A percentile compares a stretch with the other conserved stretches of the same genome.
Conservation (phyloP, 331 rosid genomes). For the Phaseolus coccineus region DNA sequence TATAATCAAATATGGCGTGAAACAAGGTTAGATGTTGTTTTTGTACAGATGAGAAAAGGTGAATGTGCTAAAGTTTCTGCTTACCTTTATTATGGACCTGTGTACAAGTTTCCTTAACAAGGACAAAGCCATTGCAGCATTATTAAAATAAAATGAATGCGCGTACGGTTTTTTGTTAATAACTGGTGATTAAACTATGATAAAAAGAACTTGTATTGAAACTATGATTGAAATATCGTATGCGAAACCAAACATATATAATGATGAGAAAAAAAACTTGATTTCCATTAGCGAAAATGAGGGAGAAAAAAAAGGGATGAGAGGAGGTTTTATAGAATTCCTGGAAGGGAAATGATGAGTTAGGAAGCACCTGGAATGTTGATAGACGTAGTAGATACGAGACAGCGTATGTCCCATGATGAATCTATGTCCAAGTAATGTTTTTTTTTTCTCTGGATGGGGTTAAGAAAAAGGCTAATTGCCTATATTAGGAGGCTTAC, state of each 20-base stretch:
- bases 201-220: too few species aligned
- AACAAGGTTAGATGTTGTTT: background rate
- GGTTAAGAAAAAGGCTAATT: conserved; percentile 13
- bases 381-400: background rate
- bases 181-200: background rate
- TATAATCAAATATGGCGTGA: background rate
- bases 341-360: too few species aligned
- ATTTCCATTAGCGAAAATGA: background rate
- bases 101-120: too few species aligned
- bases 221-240: too few species aligned
- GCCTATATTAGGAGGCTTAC: conserved; percentile 29
- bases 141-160: background rate
- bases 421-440: conserved; percentile 33
- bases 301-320: background rate
- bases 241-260: background rate
- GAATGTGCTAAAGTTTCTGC: background rate
- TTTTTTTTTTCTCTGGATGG: background rate
- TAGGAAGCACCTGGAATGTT: conserved; percentile 1
- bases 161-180: background rate
- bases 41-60: background rate
- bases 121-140: background rate
- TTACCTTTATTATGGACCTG: background rate
- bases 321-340: background rate
- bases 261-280: background rate
- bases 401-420: conserved; percentile 36